These are phyloP conservation scores for Papiliotrema flavescens DNA, from an alignment of 1,284 basidiomycete genomes.

Conservation along the genomic window DNA sequence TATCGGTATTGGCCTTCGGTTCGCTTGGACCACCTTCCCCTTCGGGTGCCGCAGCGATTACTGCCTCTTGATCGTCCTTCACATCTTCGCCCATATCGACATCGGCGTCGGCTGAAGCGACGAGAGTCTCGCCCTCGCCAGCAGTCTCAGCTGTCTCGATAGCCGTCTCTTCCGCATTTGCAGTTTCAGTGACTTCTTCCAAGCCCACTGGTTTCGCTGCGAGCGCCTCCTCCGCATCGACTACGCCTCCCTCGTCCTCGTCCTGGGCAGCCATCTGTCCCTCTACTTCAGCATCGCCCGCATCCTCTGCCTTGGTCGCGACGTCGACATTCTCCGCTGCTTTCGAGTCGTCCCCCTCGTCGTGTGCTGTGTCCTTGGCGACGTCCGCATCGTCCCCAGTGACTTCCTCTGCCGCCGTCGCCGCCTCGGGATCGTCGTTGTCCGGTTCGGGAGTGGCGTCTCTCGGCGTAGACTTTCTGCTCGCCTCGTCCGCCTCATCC, in stretches of 20 bases:
- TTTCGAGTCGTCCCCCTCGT: neutral
- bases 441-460: slow-evolving; percentile 11
- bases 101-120: neutral
- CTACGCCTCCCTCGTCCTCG: neutral
- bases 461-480: slow-evolving; percentile 11
- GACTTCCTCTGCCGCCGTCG: neutral
- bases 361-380: no score
- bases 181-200: neutral
- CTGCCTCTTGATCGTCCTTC: neutral
- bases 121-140: no score
- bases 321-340: neutral
- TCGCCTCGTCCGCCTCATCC: slow-evolving; percentile 5
- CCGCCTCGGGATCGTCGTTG: neutral
- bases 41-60: neutral
- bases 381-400: neutral
- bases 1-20: neutral
- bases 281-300: neutral
- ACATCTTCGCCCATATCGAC: slow-evolving; percentile 7
- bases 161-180: neutral
- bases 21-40: neutral
- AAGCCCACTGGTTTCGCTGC: no score
- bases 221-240: neutral
- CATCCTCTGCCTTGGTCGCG: neutral
- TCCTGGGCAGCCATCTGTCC: neutral
- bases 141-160: neutral